Conservation (phyloP, 176 grass and related monocot species). For the Elymus sibiricus region DNA sequence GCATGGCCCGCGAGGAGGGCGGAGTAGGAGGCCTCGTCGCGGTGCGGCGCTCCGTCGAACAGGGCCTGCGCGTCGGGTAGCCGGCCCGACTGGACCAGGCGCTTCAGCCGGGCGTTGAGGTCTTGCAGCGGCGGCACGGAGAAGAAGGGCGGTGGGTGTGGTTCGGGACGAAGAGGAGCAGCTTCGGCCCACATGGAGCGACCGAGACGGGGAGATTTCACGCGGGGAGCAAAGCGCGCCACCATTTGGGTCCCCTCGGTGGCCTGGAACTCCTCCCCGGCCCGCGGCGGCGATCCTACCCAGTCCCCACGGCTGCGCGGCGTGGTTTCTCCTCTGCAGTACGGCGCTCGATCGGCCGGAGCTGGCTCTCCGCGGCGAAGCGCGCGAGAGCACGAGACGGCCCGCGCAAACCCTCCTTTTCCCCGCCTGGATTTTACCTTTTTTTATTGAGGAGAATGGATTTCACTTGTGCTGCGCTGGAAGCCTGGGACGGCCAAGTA, state of each 20-base stretch:
- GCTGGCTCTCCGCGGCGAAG: too few species aligned
- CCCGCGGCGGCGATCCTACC: too few species aligned
- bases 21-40: conserved; percentile 53
- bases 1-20: conserved; percentile 46
- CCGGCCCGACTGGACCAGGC: conserved; percentile 25
- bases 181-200: background rate
- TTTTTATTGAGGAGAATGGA: too few species aligned
- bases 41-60: conserved; percentile 48
- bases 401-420: too few species aligned
- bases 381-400: too few species aligned
- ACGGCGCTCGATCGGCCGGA: too few species aligned
- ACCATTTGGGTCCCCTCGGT: conserved; percentile 6
- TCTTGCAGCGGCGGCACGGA: background rate
- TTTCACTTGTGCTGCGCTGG: too few species aligned
- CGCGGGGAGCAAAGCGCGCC: background rate
- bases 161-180: background rate
- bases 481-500: too few species aligned
- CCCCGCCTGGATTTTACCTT: too few species aligned
- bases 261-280: too few species aligned
- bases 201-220: background rate
- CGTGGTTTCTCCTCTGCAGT: too few species aligned
- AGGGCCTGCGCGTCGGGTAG: conserved; percentile 39
- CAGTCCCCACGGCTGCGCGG: too few species aligned
- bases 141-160: background rate
- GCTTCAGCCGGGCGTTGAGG: conserved; percentile 26